Percentiles rank a stretch among this genome's conserved stretches.
These are phyloP conservation scores for Fusarium sacchari DNA, from an alignment of 2,329 filamentous ascomycete genomes.

Conservation along the genomic window DNA sequence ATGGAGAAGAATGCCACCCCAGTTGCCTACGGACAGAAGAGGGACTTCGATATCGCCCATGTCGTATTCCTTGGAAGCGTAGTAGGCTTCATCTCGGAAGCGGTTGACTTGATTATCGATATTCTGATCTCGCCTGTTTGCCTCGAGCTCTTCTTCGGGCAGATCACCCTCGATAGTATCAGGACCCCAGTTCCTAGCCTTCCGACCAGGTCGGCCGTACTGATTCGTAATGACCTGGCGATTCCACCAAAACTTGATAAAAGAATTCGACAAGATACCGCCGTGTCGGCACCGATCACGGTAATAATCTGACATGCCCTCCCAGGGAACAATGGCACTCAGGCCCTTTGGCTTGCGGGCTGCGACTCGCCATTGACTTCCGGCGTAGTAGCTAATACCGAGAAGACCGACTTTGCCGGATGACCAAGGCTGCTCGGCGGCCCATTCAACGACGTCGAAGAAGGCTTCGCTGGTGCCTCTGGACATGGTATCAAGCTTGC, in stretches of 20 bases:
- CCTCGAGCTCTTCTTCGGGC: slow-evolving; percentile 59
- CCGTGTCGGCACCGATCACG: slow-evolving; percentile 69
- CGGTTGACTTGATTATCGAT: slow-evolving; percentile 58
- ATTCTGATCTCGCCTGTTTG: slow-evolving; percentile 60
- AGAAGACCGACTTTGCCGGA: slow-evolving; percentile 59
- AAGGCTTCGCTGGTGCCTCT: slow-evolving; percentile 59
- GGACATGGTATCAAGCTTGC: slow-evolving; percentile 61
- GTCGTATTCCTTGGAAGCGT: slow-evolving; percentile 71
- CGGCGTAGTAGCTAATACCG: slow-evolving; percentile 60
- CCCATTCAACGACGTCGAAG: slow-evolving; percentile 62
- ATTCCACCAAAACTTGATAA: slow-evolving; percentile 56
- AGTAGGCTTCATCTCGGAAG: slow-evolving; percentile 72
- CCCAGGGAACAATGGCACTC: slow-evolving; percentile 59
- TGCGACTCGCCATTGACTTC: slow-evolving; percentile 60
- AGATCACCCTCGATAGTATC: slow-evolving; percentile 70
- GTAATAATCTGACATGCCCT: slow-evolving; percentile 66
- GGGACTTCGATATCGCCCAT: slow-evolving; percentile 74
- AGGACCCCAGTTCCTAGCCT: slow-evolving; percentile 61
- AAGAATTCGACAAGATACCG: slow-evolving; percentile 67
- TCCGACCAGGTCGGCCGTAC: slow-evolving; percentile 67
- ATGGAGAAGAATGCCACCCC: slow-evolving; percentile 76
- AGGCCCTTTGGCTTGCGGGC: slow-evolving; percentile 58
- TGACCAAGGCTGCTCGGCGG: slow-evolving; percentile 56
- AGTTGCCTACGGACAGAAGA: slow-evolving; percentile 73
- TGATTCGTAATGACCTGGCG: slow-evolving; percentile 62